Evolutionary conservation across 1,284 basidiomycete genomes (phyloP).

Genomic region (Trametes sp.): DNA sequence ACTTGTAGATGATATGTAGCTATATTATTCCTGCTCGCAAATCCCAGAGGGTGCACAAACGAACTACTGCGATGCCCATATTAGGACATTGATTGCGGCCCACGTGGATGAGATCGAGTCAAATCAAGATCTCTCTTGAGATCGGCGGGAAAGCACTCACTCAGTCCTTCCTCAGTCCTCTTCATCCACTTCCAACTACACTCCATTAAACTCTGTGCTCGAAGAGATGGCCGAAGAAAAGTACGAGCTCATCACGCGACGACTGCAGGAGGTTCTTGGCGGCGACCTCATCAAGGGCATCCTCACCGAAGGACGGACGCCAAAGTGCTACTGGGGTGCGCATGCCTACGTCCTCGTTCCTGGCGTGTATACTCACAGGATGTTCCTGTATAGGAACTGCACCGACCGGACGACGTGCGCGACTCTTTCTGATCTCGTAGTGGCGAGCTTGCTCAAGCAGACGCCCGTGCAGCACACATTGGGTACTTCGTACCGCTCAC

Average conservation of each 20-base stretch:
- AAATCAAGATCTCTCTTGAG: constrained; percentile 12
- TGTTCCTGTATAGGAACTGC: constrained; percentile 76
- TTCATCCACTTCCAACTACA: not conserved
- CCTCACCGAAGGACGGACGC: constrained; percentile 78
- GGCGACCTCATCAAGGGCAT: constrained; percentile 86
- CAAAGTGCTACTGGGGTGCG: constrained; percentile 92
- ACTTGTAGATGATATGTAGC: constrained; percentile 25
- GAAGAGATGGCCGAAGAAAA: constrained; percentile 59
- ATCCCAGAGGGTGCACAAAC: not conserved
- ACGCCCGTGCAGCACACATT: constrained; percentile 77
- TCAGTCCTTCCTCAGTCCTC: constrained; percentile 8
- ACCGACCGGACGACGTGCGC: constrained; percentile 92
- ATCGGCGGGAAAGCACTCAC: not conserved
- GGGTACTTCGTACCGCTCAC: constrained; percentile 96
- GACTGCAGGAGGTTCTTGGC: constrained; percentile 90
- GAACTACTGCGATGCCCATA: constrained; percentile 1
- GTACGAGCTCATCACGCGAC: constrained; percentile 87
- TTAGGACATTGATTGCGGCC: constrained; percentile 14
- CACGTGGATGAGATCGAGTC: constrained; percentile 28
- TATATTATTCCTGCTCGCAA: constrained; percentile 7
- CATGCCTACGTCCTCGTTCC: constrained; percentile 22
- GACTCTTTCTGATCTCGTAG: constrained; percentile 12
- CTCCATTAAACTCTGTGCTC: not conserved
- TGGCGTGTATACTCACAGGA: not conserved
- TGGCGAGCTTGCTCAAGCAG: constrained; percentile 1